These are phyloP conservation scores for Candida loeiensis DNA, from an alignment of 805 yeast species.

Conservation along the genomic window DNA sequence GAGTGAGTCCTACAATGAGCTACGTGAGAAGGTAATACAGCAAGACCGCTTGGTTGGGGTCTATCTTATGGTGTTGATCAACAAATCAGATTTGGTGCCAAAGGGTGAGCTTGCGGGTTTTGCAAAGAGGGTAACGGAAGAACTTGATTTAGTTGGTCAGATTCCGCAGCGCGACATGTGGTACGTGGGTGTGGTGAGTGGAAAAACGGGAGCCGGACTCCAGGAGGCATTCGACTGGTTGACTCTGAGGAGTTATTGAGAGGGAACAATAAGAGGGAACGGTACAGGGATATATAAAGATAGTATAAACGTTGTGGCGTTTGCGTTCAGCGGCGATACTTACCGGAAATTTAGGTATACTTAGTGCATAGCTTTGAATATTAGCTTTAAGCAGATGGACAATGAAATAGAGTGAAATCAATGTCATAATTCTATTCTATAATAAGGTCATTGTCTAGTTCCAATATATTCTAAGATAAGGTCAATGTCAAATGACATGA, in stretches of 20 bases:
- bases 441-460: too few relatives aligned
- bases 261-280: too few relatives aligned
- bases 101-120: conserved; percentile 16
- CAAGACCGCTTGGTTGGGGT: conserved; percentile 73
- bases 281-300: too few relatives aligned
- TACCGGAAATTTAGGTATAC: too few relatives aligned
- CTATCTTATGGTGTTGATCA: conserved; percentile 63
- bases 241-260: conserved; percentile 15
- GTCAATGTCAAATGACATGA: too few relatives aligned
- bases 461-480: too few relatives aligned
- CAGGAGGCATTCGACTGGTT: conserved; percentile 26
- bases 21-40: conserved; percentile 52
- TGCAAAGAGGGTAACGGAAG: conserved; percentile 10
- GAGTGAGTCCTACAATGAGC: conserved; percentile 61
- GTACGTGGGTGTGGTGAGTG: conserved; percentile 30
- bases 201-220: conserved; percentile 32
- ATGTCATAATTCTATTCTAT: too few relatives aligned
- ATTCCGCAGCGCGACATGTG: conserved; percentile 23
- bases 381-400: too few relatives aligned
- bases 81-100: conserved; percentile 64
- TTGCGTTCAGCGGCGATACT: too few relatives aligned
- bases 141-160: conserved; percentile 18
- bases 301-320: too few relatives aligned
- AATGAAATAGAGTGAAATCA: too few relatives aligned
- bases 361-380: too few relatives aligned